Conservation (phyloP, 1,139 yeast species). For the Candida gigantensis region DNA sequence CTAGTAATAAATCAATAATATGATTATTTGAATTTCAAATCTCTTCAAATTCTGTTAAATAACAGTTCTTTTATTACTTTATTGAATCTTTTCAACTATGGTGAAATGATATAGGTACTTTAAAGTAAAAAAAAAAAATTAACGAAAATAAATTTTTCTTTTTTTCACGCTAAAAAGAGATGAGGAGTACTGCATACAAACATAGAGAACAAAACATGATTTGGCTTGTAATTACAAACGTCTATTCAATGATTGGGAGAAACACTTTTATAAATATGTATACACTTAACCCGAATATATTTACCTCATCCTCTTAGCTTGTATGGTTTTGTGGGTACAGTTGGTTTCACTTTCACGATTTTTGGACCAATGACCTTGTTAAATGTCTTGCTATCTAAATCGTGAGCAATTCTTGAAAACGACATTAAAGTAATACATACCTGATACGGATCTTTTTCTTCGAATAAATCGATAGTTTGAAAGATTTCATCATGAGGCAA, state of each 20-base stretch:
- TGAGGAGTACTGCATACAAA: not conserved
- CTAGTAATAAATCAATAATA: too few relatives aligned
- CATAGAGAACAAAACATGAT: not conserved
- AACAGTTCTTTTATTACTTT: too few relatives aligned
- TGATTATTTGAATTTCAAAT: too few relatives aligned
- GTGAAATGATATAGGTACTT: too few relatives aligned
- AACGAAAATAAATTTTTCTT: too few relatives aligned
- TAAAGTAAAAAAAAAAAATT: too few relatives aligned
- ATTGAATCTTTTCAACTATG: too few relatives aligned
- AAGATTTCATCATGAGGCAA: slow-evolving; percentile 84
- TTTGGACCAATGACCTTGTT: slow-evolving; percentile 38
- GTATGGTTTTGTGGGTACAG: slow-evolving; percentile 40
- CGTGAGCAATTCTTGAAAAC: slow-evolving; percentile 54
- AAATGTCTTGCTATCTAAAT: slow-evolving; percentile 33
- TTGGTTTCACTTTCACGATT: slow-evolving; percentile 35
- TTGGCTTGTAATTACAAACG: not conserved
- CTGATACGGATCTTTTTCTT: slow-evolving; percentile 73
- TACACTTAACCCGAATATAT: not conserved
- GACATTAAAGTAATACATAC: slow-evolving; percentile 74
- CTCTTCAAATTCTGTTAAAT: too few relatives aligned
- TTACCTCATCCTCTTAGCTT: slow-evolving; percentile 14
- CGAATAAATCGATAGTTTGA: slow-evolving; percentile 79
- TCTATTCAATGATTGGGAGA: slow-evolving; percentile 5
- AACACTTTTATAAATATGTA: not conserved
- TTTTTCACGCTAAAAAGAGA: not conserved